Conservation (phyloP, 352 stramenopile species). For the Plasmopara viticola region DNA sequence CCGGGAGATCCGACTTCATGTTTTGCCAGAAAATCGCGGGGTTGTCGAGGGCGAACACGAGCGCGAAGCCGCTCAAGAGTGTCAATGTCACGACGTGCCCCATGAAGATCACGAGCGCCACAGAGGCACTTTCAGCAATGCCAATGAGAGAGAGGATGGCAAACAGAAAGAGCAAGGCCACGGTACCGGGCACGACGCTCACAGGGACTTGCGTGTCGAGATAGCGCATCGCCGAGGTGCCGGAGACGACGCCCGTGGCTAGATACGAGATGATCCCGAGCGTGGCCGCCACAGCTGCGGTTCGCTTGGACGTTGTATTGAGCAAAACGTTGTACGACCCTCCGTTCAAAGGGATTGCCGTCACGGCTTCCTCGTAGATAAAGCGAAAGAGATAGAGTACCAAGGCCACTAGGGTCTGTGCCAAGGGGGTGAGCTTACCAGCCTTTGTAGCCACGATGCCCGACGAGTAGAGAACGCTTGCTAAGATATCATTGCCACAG, state of each 20-base stretch:
- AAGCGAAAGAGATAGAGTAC: slow-evolving; percentile 69
- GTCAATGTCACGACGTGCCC: slow-evolving; percentile 76
- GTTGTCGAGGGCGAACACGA: slow-evolving; percentile 60
- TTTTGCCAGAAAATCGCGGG: slow-evolving; percentile 56
- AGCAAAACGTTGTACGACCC: slow-evolving; percentile 90
- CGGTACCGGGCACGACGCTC: slow-evolving; percentile 34
- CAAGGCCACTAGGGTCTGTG: slow-evolving; percentile 68
- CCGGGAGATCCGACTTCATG: slow-evolving; percentile 57
- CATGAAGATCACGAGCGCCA: slow-evolving; percentile 83
- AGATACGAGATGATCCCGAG: slow-evolving; percentile 90
- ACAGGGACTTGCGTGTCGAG: slow-evolving; percentile 49
- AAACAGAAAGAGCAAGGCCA: slow-evolving; percentile 74
- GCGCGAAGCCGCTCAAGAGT: slow-evolving; percentile 50
- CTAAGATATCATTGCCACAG: slow-evolving; percentile 90
- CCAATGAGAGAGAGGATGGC: slow-evolving; percentile 75
- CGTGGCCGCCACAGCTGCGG: slow-evolving; percentile 81
- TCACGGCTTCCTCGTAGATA: slow-evolving; percentile 90
- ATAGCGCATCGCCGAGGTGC: slow-evolving; percentile 54
- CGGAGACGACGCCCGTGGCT: slow-evolving; percentile 76
- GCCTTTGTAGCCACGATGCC: slow-evolving; percentile 63
- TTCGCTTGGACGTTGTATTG: slow-evolving; percentile 88
- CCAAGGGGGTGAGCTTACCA: slow-evolving; percentile 82
- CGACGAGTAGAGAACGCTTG: slow-evolving; percentile 79
- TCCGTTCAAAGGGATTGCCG: slow-evolving; percentile 86
- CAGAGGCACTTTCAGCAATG: slow-evolving; percentile 79